These are phyloP conservation scores for Myriangium duriaei DNA, from an alignment of 2,329 filamentous ascomycete species.

Conservation along the genomic window DNA sequence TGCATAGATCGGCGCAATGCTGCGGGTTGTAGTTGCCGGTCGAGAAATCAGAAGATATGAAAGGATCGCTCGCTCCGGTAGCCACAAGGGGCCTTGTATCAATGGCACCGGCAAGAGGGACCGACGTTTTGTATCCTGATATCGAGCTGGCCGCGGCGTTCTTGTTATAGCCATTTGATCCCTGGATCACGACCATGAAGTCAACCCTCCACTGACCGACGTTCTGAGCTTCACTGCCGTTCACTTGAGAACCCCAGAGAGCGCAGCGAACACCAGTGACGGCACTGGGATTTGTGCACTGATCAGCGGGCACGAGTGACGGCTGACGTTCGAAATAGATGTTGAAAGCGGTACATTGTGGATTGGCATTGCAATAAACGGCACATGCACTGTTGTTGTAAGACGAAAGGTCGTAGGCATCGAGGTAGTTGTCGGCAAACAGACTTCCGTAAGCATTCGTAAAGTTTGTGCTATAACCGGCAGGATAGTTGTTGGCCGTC, in stretches of 20 bases:
- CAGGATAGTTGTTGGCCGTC: constrained; percentile 9
- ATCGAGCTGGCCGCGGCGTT: constrained; percentile 9
- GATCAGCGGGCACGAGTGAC: constrained; percentile 11
- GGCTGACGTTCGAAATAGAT: constrained; percentile 15
- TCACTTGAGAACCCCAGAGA: constrained; percentile 8
- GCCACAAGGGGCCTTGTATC: constrained; percentile 2
- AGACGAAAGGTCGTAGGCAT: constrained; percentile 9
- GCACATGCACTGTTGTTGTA: constrained; percentile 12
- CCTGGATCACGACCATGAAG: constrained; percentile 20
- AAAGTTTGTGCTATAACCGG: constrained; percentile 13
- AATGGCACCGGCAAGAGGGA: constrained; percentile 10
- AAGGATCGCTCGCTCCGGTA: constrained; percentile 1
- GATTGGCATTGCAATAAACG: constrained; percentile 11
- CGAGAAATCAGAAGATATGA: constrained; percentile 6
- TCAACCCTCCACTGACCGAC: constrained; percentile 17
- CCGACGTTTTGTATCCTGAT: constrained; percentile 9
- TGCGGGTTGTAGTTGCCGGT: constrained; percentile 5
- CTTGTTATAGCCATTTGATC: constrained; percentile 13
- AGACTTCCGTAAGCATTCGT: constrained; percentile 8
- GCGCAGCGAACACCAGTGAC: constrained; percentile 9
- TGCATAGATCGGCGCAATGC: constrained; percentile 10
- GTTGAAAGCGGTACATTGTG: constrained; percentile 14
- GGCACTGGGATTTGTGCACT: constrained; percentile 10
- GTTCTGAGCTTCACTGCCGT: constrained; percentile 16
- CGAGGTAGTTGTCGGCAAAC: constrained; percentile 13